Base-by-base conservation (phyloP, 1,284 basidiomycete genomes). In the Xerocomus tenax region DNA sequence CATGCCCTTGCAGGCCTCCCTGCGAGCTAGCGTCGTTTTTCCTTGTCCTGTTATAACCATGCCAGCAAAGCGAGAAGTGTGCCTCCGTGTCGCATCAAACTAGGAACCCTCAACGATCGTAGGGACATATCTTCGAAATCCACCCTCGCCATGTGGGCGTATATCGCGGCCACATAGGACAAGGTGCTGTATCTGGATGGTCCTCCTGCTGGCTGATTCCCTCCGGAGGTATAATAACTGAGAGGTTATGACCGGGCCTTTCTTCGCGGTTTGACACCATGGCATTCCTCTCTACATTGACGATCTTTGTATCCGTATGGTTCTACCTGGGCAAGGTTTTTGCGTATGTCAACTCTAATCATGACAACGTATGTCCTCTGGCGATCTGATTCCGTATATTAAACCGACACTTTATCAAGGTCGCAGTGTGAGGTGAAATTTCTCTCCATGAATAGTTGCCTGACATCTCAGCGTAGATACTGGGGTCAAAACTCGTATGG, bases 261-360 rank as follows among this genome's bases (percentile, higher is more conserved):
- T 42, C 45, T 48, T 49, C 30, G 21, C 25, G 26, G n/a, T 18
- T 48, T n/a, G 29, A 19, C 28, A 39, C 34, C 47, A 66, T 63
- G 63, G 35, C 44, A 36, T 39, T 50, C 32, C 19, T 50, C 9
- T 13, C 40, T 21, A 12, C 16, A 35, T 13, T 55, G 13, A 16
- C 18, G 9, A 25, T 50, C 35, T 36, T 53, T 34, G 30, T 49
- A 23, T 45, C 46, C 47, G 53, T 53, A 49, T 50, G 52, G 49
- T 16, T 42, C 8, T 56, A 36, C 54, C 42, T 56, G 29, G 38
- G 63, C 36, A 45, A 56, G 34, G 60, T 60, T 32, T 50, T 54
- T 44, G 76, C 73, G 18, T 81, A 77, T 60, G 75, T 79, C 61
- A 74, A 73, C 57, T 71, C 70, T 53, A 71, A 78, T 42, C 79